Evolutionary conservation across 1,284 basidiomycete species (phyloP).

Genomic region (Trametes polyzona): DNA sequence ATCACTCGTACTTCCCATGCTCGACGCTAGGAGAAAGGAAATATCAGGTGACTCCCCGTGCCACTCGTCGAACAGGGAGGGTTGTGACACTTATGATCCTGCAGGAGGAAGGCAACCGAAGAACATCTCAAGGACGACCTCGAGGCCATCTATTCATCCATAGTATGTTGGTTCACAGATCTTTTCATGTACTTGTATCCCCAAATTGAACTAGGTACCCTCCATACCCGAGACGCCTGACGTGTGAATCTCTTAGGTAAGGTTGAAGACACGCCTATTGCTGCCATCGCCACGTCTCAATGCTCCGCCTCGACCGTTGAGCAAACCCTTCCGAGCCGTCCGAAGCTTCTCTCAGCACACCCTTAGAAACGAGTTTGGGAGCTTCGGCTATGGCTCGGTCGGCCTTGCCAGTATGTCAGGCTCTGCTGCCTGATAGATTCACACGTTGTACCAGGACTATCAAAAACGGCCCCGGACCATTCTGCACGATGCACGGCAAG

Average conservation of each 20-base stretch:
- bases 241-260: too few relatives aligned
- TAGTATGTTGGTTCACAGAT: background rate
- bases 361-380: background rate
- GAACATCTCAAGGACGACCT: slow-evolving; percentile 5
- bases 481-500: background rate
- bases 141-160: slow-evolving; percentile 6
- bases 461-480: background rate
- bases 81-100: background rate
- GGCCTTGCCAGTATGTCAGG: background rate
- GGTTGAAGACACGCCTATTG: too few relatives aligned
- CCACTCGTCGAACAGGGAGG: background rate
- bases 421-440: background rate
- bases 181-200: too few relatives aligned
- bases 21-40: slow-evolving; percentile 12
- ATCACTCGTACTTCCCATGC: background rate
- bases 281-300: background rate
- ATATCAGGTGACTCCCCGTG: slow-evolving; percentile 1
- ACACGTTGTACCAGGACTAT: background rate
- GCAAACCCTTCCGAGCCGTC: too few relatives aligned
- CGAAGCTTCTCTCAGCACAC: too few relatives aligned
- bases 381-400: background rate
- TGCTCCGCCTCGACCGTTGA: too few relatives aligned
- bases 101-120: slow-evolving; percentile 23
- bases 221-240: too few relatives aligned
- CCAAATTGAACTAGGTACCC: too few relatives aligned